Percentiles rank a stretch among this genome's conserved stretches.
Evolutionary conservation across 768 basidiomycete genomes (phyloP).

Genomic region (Tulasnella sp.): DNA sequence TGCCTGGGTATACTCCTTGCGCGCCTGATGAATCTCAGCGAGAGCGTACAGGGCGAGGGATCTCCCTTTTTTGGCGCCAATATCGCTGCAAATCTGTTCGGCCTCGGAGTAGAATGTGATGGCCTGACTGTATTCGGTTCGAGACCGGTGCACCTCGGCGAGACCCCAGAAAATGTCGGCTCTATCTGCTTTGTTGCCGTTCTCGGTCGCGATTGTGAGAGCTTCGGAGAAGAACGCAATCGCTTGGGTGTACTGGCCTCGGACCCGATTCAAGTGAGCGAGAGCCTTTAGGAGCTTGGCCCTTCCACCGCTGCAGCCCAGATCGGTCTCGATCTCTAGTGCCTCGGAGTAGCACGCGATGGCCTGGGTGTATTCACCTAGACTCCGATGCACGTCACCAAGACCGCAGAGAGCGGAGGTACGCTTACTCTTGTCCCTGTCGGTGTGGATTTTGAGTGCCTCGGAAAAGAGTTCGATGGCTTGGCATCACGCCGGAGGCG

Average conservation of each 20-base stretch:
- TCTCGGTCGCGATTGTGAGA: background rate
- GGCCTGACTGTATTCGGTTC: too few species aligned
- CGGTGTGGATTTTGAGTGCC: too few species aligned
- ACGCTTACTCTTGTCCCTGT: too few species aligned
- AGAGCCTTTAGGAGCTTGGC: conserved; percentile 36
- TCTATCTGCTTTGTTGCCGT: background rate
- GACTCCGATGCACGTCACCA: too few species aligned
- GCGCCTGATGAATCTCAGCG: background rate
- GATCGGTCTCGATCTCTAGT: background rate
- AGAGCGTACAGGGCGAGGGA: background rate
- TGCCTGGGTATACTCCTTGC: background rate
- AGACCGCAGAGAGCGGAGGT: too few species aligned
- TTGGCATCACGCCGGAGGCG: too few species aligned
- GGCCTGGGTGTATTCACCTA: too few species aligned
- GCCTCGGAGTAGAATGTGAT: background rate
- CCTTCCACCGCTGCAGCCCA: background rate
- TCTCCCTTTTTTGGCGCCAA: too few species aligned
- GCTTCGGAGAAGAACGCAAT: background rate
- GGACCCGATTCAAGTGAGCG: background rate
- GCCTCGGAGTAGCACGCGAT: too few species aligned
- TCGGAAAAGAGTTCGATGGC: too few species aligned
- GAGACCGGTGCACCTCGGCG: too few species aligned
- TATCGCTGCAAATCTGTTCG: background rate
- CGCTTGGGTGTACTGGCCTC: background rate
- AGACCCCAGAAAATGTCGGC: too few species aligned